Evolutionary conservation across 169 alveolate species (phyloP).

Genomic region (Fabrea salina): DNA sequence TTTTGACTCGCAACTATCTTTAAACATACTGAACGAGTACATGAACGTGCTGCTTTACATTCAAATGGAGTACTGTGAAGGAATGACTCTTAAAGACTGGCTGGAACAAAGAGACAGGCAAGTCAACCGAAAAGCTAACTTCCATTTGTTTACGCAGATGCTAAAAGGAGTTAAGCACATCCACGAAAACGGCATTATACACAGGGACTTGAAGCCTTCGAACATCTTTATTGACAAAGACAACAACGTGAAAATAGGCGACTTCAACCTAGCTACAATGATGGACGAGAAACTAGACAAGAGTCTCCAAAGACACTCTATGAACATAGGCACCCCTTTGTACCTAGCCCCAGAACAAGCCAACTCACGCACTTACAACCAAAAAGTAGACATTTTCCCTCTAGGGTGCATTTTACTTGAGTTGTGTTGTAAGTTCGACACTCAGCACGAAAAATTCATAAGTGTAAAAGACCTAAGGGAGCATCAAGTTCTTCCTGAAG

Average conservation of each 20-base stretch:
- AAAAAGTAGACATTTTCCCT: constrained; percentile 59
- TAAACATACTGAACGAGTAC: neutral
- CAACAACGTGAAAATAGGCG: constrained; percentile 47
- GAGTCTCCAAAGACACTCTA: constrained; percentile 1
- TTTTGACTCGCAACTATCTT: too few species aligned
- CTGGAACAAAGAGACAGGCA: neutral
- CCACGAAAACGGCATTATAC: constrained; percentile 53
- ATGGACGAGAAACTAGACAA: neutral
- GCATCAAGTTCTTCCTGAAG: constrained; percentile 25
- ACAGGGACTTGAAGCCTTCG: constrained; percentile 68
- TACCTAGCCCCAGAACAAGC: constrained; percentile 51
- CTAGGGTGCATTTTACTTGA: constrained; percentile 52
- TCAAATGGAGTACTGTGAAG: constrained; percentile 79
- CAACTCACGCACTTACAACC: constrained; percentile 29
- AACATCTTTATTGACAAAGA: constrained; percentile 51
- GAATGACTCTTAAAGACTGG: constrained; percentile 43
- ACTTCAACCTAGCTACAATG: constrained; percentile 59
- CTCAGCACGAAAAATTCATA: constrained; percentile 32
- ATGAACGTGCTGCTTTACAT: constrained; percentile 33
- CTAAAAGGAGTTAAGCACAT: constrained; percentile 55
- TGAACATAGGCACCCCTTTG: constrained; percentile 48
- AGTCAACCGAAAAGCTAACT: constrained; percentile 24
- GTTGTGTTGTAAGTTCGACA: constrained; percentile 29
- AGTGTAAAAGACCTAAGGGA: constrained; percentile 31
- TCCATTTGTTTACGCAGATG: constrained; percentile 41